Conservation (phyloP, 1,139 yeast species). For the Yamadazyma membranifaciens region DNA sequence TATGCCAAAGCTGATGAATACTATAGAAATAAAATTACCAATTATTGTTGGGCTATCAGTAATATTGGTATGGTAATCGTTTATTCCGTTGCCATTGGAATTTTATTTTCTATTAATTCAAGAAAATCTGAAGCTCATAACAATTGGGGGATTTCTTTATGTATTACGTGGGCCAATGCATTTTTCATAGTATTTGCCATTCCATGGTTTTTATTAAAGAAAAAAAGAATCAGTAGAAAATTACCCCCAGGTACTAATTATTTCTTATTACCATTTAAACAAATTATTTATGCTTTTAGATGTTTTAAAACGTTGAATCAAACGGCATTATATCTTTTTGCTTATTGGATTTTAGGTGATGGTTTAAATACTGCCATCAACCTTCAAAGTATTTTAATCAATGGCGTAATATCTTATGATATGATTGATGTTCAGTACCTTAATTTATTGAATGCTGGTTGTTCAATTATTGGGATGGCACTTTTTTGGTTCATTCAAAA, state of each 20-base stretch:
- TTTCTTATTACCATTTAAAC: constrained; percentile 6
- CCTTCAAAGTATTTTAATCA: constrained; percentile 9
- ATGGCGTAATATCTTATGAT: constrained; percentile 11
- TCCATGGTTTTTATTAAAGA: constrained; percentile 11
- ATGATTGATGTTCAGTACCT: constrained; percentile 9
- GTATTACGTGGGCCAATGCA: constrained; percentile 8
- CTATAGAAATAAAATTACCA: constrained; percentile 10
- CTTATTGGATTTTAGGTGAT: constrained; percentile 12
- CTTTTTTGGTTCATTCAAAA: constrained; percentile 8
- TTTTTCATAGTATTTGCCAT: constrained; percentile 10
- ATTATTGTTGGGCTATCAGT: constrained; percentile 9
- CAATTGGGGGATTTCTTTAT: constrained; percentile 9
- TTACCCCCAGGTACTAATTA: constrained; percentile 4
- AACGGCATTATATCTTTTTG: constrained; percentile 8
- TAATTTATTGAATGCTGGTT: constrained; percentile 6
- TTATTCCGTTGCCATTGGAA: constrained; percentile 7
- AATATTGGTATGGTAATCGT: constrained; percentile 8
- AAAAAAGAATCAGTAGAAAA: constrained; percentile 6
- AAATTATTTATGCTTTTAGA: constrained; percentile 1
- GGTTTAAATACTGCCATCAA: constrained; percentile 10
- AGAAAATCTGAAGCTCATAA: constrained; percentile 4
- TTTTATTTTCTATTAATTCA: constrained; percentile 1
- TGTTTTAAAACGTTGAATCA: constrained; percentile 9
- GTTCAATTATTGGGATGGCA: constrained; percentile 7
- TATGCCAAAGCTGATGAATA: constrained; percentile 7